phyloP scores from a whole-genome alignment of 1,139 yeast genomes.

The Debaryomyces sp. region DNA sequence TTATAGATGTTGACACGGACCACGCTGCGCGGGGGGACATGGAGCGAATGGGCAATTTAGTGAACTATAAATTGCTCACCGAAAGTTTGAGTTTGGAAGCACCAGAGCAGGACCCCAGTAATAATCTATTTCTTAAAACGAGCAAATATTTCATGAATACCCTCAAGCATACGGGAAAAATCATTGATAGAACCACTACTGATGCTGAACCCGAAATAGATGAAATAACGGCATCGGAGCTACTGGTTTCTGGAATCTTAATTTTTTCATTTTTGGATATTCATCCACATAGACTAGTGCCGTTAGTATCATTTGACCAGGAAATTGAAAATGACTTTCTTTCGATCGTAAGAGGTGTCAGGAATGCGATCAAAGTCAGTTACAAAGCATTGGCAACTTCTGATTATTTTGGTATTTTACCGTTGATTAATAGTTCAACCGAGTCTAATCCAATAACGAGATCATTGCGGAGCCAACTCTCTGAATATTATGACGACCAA shows the following conservation, averaged over 20 bases:
- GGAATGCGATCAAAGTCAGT: background rate
- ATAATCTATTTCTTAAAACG: slow-evolving; percentile 1
- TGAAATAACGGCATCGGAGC: slow-evolving; percentile 13
- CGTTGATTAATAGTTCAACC: background rate
- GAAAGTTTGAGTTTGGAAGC: background rate
- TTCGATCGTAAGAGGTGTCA: slow-evolving; percentile 11
- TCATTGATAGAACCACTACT: background rate
- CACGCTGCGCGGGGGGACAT: background rate
- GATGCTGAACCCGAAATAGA: background rate
- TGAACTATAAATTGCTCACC: slow-evolving; percentile 8
- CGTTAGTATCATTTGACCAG: slow-evolving; percentile 23
- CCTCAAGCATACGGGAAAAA: background rate
- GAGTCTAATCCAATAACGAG: slow-evolving; percentile 14
- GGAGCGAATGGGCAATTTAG: slow-evolving; percentile 7
- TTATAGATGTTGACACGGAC: slow-evolving; percentile 2
- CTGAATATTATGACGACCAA: background rate
- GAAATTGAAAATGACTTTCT: slow-evolving; percentile 16
- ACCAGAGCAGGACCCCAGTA: background rate
- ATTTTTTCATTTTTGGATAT: slow-evolving; percentile 30
- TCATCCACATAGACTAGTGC: slow-evolving; percentile 31
- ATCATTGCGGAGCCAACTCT: slow-evolving; percentile 13
- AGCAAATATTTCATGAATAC: slow-evolving; percentile 4
- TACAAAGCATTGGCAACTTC: background rate
- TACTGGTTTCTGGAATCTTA: slow-evolving; percentile 23
- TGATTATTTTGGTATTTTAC: background rate